Evolutionary conservation across 208 protist genomes (phyloP).

Genomic region (Acanthamoeba healyi): DNA sequence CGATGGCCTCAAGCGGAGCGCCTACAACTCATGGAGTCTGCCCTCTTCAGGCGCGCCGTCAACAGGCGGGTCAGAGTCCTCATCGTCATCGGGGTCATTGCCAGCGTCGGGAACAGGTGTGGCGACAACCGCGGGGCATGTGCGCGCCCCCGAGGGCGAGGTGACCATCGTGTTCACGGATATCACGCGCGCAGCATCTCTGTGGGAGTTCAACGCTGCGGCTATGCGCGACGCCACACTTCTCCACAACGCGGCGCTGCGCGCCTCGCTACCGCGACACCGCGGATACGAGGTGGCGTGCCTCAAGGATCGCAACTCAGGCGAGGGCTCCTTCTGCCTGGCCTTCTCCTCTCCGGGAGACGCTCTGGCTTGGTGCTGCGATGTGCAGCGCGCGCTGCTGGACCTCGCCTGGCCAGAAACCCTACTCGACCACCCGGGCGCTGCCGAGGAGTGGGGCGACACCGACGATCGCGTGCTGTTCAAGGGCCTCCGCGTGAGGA

Average conservation of each 20-base stretch:
- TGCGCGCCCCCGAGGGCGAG: slow-evolving; percentile 7
- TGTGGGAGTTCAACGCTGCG: slow-evolving; percentile 57
- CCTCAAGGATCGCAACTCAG: background rate
- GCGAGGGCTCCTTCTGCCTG: slow-evolving; percentile 67
- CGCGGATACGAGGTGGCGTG: slow-evolving; percentile 58
- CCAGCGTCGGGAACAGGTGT: background rate
- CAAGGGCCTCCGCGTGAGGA: slow-evolving; percentile 44
- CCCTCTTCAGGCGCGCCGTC: background rate
- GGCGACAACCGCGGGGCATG: background rate
- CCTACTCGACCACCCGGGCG: slow-evolving; percentile 21
- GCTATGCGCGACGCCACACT: slow-evolving; percentile 59
- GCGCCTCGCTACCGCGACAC: background rate
- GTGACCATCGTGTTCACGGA: slow-evolving; percentile 58
- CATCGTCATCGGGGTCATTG: background rate
- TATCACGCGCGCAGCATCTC: slow-evolving; percentile 23
- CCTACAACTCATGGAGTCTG: background rate
- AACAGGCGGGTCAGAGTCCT: background rate
- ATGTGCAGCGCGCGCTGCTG: slow-evolving; percentile 5
- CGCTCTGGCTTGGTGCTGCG: slow-evolving; percentile 23
- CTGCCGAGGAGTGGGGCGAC: slow-evolving; percentile 41
- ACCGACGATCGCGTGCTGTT: slow-evolving; percentile 41
- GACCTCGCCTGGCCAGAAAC: background rate
- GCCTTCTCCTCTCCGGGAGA: slow-evolving; percentile 7
- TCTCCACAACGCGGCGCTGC: slow-evolving; percentile 17
- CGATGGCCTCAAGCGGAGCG: background rate